Evolutionary conservation across 495 filamentous ascomycete genomes (phyloP).

Genomic region (Aspergillus mulundensis): DNA sequence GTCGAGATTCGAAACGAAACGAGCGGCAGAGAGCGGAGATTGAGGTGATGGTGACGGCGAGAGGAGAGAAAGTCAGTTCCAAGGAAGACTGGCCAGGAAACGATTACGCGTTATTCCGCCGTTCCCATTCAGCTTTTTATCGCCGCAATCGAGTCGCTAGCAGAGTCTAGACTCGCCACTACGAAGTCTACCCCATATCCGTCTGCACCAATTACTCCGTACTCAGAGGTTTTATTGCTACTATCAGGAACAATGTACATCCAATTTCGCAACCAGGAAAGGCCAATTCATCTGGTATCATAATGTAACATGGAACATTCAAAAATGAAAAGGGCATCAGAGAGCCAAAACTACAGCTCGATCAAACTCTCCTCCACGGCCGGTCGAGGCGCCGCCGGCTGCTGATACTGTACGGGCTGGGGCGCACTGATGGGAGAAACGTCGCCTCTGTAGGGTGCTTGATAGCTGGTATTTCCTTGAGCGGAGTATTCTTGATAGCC

Average conservation of each 20-base stretch:
- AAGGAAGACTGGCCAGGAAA: slow-evolving; percentile 1
- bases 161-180: slow-evolving; percentile 1
- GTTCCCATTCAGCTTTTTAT: slow-evolving; percentile 5
- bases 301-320: slow-evolving; percentile 15
- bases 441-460: slow-evolving; percentile 45
- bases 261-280: slow-evolving; percentile 19
- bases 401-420: slow-evolving; percentile 51
- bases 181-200: neutral
- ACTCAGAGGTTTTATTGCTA: neutral
- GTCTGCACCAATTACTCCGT: neutral
- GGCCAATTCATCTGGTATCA: slow-evolving; percentile 27
- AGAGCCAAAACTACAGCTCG: slow-evolving; percentile 49
- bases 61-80: neutral
- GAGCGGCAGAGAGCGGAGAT: neutral
- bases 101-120: slow-evolving; percentile 6
- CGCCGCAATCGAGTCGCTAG: neutral
- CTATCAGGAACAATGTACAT: slow-evolving; percentile 17
- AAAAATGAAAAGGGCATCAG: neutral
- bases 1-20: neutral
- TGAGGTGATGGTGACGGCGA: neutral
- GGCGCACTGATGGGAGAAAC: slow-evolving; percentile 50
- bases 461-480: slow-evolving; percentile 30
- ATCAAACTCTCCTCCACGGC: slow-evolving; percentile 85
- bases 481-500: slow-evolving; percentile 37
- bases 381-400: slow-evolving; percentile 46